Evolutionary conservation across 2,329 filamentous ascomycete genomes (phyloP).

Genomic region (Xylariaceae sp.): DNA sequence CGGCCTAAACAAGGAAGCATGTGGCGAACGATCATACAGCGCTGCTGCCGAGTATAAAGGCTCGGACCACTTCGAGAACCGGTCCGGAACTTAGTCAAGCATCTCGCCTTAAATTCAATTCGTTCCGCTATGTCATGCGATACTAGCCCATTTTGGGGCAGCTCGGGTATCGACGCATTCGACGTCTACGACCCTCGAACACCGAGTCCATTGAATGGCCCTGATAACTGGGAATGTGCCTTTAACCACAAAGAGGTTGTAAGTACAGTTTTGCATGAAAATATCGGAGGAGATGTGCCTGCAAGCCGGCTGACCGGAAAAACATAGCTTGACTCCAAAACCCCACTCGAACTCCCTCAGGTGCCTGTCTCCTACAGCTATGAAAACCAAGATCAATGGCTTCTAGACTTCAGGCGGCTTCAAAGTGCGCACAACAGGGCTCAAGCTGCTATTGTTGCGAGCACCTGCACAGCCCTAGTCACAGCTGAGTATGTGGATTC

Average conservation of each 20-base stretch:
- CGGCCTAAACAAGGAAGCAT: too few relatives aligned
- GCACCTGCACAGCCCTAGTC: too few relatives aligned
- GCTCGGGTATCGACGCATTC: background rate
- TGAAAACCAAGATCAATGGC: slow-evolving; percentile 13
- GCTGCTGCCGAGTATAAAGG: too few relatives aligned
- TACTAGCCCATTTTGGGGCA: slow-evolving; percentile 11
- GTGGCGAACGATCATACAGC: too few relatives aligned
- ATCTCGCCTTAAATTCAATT: background rate
- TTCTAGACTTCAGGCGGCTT: slow-evolving; percentile 5
- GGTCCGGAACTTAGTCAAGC: too few relatives aligned
- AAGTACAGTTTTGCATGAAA: background rate
- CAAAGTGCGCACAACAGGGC: slow-evolving; percentile 7
- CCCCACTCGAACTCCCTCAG: slow-evolving; percentile 5
- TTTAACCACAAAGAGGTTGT: slow-evolving; percentile 11
- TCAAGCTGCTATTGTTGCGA: too few relatives aligned
- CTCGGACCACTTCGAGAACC: too few relatives aligned
- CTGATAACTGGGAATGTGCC: slow-evolving; percentile 1
- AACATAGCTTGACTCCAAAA: slow-evolving; percentile 5
- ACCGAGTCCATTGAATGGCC: background rate
- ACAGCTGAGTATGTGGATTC: too few relatives aligned
- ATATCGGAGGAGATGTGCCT: background rate
- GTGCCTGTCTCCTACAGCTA: background rate
- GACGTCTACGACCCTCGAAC: background rate
- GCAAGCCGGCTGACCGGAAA: background rate
- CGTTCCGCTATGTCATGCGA: background rate